Evolutionary conservation across 345 rosid species (phyloP).

Genomic region (Crucihimalaya himalaica): DNA sequence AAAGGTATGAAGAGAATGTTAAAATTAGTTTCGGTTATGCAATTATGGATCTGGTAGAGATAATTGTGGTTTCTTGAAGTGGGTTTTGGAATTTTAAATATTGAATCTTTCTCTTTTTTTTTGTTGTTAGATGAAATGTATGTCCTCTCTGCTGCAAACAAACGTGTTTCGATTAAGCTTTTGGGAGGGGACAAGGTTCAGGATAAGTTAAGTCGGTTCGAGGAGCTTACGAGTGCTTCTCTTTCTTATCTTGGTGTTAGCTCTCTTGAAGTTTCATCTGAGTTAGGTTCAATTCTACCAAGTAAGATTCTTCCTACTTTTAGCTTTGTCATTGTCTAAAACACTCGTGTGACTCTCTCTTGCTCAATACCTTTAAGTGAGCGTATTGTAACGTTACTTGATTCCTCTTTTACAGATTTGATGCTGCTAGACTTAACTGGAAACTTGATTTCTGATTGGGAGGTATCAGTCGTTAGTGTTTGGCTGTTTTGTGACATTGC

Average conservation of each 20-base stretch:
- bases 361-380: background rate
- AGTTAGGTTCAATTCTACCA: slow-evolving; percentile 49
- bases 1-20: slow-evolving; percentile 50
- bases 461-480: slow-evolving; percentile 48
- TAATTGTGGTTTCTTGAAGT: background rate
- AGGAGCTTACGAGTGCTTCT: slow-evolving; percentile 72
- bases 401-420: slow-evolving; percentile 52
- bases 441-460: slow-evolving; percentile 87
- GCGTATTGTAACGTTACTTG: background rate
- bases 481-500: background rate
- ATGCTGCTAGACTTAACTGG: slow-evolving; percentile 89
- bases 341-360: background rate
- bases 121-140: slow-evolving; percentile 84
- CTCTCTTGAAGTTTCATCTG: slow-evolving; percentile 58
- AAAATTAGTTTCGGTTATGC: background rate
- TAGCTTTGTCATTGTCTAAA: background rate
- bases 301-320: slow-evolving; percentile 47
- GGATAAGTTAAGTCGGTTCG: slow-evolving; percentile 75
- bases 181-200: slow-evolving; percentile 78
- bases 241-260: slow-evolving; percentile 76
- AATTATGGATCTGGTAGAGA: background rate
- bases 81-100: background rate
- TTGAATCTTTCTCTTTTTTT: background rate
- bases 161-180: slow-evolving; percentile 70
- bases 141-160: slow-evolving; percentile 77